Percentiles rank a stretch among this genome's conserved stretches.
Conservation (phyloP, 2,329 filamentous ascomycete genomes). For the Ascochyta clinopodiicola region DNA sequence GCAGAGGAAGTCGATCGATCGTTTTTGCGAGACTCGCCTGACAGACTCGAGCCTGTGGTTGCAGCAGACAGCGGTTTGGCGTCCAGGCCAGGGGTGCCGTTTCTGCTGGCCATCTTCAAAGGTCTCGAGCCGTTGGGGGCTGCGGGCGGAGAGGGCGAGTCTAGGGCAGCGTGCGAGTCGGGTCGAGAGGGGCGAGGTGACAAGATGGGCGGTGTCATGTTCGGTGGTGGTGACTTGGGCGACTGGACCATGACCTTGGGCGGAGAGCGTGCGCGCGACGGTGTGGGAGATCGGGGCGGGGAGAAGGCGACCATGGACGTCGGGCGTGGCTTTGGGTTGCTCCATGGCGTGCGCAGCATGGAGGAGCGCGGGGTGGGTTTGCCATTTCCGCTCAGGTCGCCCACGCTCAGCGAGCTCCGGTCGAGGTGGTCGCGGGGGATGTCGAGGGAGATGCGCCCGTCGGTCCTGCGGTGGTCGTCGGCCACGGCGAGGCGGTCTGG, state of each 20-base stretch:
- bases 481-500: conserved; percentile 36
- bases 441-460: conserved; percentile 51
- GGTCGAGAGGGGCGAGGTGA: conserved; percentile 44
- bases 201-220: conserved; percentile 34
- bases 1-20: conserved; percentile 50
- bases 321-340: conserved; percentile 50
- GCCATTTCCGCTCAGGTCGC: conserved; percentile 48
- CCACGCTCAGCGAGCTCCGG: conserved; percentile 31
- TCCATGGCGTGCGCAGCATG: conserved; percentile 45
- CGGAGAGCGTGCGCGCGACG: conserved; percentile 58
- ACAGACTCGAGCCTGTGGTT: conserved; percentile 18
- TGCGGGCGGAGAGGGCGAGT: conserved; percentile 25
- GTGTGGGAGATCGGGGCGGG: conserved; percentile 54
- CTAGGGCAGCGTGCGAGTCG: conserved; percentile 33
- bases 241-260: conserved; percentile 74
- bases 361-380: conserved; percentile 45
- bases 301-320: conserved; percentile 58
- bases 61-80: conserved; percentile 40
- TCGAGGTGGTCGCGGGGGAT: conserved; percentile 45
- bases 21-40: conserved; percentile 40
- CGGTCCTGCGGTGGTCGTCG: conserved; percentile 38
- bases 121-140: conserved; percentile 34
- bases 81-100: conserved; percentile 51
- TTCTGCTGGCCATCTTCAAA: conserved; percentile 49
- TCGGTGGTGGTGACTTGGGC: conserved; percentile 68